These are phyloP conservation scores for Trametes pubescens DNA, from an alignment of 1,284 basidiomycete species.

Conservation along the genomic window DNA sequence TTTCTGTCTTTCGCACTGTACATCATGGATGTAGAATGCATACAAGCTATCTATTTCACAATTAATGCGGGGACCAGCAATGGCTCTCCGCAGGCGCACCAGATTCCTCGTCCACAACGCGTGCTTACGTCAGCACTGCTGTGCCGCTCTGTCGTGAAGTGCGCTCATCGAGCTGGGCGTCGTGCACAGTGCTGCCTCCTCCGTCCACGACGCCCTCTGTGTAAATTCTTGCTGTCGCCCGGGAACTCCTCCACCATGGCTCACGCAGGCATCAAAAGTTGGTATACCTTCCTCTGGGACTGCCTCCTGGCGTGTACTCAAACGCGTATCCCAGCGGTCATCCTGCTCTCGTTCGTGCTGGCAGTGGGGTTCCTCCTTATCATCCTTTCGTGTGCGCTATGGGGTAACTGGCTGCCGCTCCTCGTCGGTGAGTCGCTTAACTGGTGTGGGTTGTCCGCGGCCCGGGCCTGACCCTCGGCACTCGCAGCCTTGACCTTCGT, in stretches of 20 bases:
- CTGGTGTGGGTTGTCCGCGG: neutral
- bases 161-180: slow-evolving; percentile 10
- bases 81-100: no score
- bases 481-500: slow-evolving; percentile 90
- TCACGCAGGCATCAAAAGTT: slow-evolving; percentile 45
- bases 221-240: slow-evolving; percentile 15
- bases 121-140: slow-evolving; percentile 21
- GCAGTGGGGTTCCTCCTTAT: slow-evolving; percentile 97
- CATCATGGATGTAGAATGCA: slow-evolving; percentile 16
- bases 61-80: no score
- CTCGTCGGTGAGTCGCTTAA: slow-evolving; percentile 84
- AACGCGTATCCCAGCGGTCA: slow-evolving; percentile 71
- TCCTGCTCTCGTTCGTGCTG: slow-evolving; percentile 94
- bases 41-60: neutral
- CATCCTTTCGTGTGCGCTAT: slow-evolving; percentile 97
- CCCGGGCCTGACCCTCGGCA: neutral
- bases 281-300: slow-evolving; percentile 23
- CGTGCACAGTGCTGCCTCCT: slow-evolving; percentile 7
- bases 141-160: slow-evolving; percentile 9
- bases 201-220: slow-evolving; percentile 15
- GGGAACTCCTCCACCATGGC: slow-evolving; percentile 32
- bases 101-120: neutral
- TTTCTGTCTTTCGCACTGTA: slow-evolving; percentile 19
- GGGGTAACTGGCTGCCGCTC: slow-evolving; percentile 96
- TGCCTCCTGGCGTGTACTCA: slow-evolving; percentile 23